Base-by-base conservation (phyloP, 2,329 filamentous ascomycete genomes). In the Aspergillus awamori region DNA sequence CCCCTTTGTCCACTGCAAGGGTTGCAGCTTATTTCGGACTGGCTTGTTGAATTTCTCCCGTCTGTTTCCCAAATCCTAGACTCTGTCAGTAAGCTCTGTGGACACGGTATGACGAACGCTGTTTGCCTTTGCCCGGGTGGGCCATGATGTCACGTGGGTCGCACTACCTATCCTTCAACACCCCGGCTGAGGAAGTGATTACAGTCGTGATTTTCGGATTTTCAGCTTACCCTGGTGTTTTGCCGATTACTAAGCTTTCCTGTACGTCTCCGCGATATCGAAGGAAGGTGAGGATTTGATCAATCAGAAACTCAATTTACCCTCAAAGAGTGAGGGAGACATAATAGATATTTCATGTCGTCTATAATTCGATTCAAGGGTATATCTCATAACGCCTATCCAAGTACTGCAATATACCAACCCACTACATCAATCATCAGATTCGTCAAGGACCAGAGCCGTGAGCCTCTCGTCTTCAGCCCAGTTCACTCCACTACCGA, bases 401-500 rank as follows among this genome's bases (percentile, higher is more conserved):
- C 38, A 59, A 53, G 33, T 47, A 62, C 30, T 43, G 38, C 39
- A 36, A 7, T 28, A n/a, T 30, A 48, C 24, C 15, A 41, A 24
- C 26, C 57, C 59, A 57, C 24, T 53, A 52, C 63, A 65, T 74
- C 69, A 78, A 63, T 81, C 78, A 59, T 84, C 90, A 64, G 94
- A 82, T 36, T 81, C 79, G 66, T 86, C 92, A 63, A 96, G 80
- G 26, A 96, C 91, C 63, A 94, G 81, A 54, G 86, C 85, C 60
- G 85, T 82, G 63, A 96, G 78, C 61, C 81, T 82, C 55, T 87
- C 83, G 75, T 96, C 87, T 43, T 84, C 80, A 11, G 86, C 87
- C 92, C 92, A 96, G 71, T 96, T 88, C 57, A 95, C 82, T 51
- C 92, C 92, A 74, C 92, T 96, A 3, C 90, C 91, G 5, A 87